phyloP scores from a whole-genome alignment of 208 protist species.

The Trypanosomatidae sp. region DNA sequence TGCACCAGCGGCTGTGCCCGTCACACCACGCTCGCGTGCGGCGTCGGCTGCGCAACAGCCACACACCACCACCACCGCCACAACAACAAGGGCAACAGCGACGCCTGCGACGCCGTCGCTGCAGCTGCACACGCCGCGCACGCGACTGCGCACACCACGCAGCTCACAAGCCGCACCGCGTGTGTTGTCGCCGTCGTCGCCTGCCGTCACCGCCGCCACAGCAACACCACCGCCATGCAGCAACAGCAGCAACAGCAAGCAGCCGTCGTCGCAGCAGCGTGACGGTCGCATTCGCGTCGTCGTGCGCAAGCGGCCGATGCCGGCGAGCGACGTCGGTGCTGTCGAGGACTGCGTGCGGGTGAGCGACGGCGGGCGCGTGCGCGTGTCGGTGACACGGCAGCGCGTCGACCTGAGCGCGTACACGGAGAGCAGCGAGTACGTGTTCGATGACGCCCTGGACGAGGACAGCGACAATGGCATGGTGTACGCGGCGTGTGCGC shows the following conservation, averaged over 20 bases:
- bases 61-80: too few species aligned
- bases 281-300: slow-evolving; percentile 67
- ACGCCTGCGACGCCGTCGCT: too few species aligned
- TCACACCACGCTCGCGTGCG: too few species aligned
- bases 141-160: too few species aligned
- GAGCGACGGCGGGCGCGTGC: slow-evolving; percentile 10
- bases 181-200: too few species aligned
- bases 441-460: slow-evolving; percentile 90
- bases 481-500: slow-evolving; percentile 66
- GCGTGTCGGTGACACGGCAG: slow-evolving; percentile 52
- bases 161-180: too few species aligned
- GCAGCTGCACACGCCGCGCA: too few species aligned
- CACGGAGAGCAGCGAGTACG: slow-evolving; percentile 88
- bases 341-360: slow-evolving; percentile 39
- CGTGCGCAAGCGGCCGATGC: slow-evolving; percentile 75
- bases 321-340: slow-evolving; percentile 9
- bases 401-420: slow-evolving; percentile 94
- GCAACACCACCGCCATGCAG: too few species aligned
- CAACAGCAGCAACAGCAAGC: background rate
- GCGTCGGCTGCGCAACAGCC: too few species aligned
- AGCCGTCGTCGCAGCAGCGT: slow-evolving; percentile 3
- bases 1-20: too few species aligned
- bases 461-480: slow-evolving; percentile 53
- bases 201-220: too few species aligned
- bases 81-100: too few species aligned